phyloP scores from a whole-genome alignment of 257 asterid genomes.

The Nicotiana attenuata region DNA sequence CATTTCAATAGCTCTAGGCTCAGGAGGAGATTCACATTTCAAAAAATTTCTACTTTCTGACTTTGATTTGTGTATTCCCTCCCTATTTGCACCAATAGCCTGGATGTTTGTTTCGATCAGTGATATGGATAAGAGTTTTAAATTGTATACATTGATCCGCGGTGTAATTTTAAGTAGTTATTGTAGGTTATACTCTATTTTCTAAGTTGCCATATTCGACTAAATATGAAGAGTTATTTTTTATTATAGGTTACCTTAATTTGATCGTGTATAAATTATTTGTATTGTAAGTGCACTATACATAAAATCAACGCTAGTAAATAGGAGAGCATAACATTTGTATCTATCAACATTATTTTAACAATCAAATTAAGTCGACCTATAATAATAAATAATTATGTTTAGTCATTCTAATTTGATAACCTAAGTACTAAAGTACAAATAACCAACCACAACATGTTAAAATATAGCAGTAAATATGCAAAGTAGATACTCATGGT shows the following conservation, averaged over 20 bases:
- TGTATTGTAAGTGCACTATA: not conserved
- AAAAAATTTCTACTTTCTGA: not conserved
- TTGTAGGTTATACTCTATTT: not conserved
- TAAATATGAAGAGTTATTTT: not conserved
- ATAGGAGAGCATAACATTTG: not conserved
- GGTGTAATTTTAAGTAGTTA: too few species aligned
- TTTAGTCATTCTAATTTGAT: not conserved
- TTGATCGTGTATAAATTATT: not conserved
- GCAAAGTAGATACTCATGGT: not conserved
- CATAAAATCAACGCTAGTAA: not conserved
- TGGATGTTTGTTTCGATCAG: constrained; percentile 11
- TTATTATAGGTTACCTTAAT: too few species aligned
- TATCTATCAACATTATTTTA: not conserved
- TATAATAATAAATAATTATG: too few species aligned
- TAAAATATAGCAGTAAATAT: too few species aligned
- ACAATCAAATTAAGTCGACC: not conserved
- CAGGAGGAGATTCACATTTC: constrained; percentile 21
- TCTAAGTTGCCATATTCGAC: not conserved
- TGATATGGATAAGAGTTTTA: not conserved
- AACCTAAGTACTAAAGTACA: not conserved
- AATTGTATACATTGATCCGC: too few species aligned
- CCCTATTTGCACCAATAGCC: constrained; percentile 40
- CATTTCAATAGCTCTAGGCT: constrained; percentile 60
- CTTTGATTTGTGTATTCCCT: constrained; percentile 15
- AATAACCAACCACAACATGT: too few species aligned